Conservation (phyloP, 495 filamentous ascomycete species). For the Penicillium roqueforti region DNA sequence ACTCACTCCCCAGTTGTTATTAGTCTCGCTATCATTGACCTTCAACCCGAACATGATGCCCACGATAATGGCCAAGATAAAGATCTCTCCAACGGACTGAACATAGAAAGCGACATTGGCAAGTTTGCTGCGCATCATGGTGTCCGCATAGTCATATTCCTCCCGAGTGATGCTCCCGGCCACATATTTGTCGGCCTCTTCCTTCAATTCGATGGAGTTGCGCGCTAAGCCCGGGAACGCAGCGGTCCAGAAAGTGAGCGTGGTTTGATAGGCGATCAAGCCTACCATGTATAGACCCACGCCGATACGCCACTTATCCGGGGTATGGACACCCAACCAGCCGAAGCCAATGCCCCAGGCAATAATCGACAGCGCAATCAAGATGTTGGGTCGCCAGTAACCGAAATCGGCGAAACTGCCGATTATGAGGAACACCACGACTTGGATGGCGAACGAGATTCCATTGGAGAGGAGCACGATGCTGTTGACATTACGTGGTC, state of each 20-base stretch:
- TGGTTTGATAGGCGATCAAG: conserved; percentile 62
- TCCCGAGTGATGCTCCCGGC: conserved; percentile 51
- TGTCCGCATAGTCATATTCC: conserved; percentile 59
- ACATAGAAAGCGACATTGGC: conserved; percentile 60
- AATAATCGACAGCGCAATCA: conserved; percentile 54
- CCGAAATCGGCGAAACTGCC: conserved; percentile 59
- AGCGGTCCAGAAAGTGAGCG: conserved; percentile 64
- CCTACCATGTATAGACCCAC: conserved; percentile 60
- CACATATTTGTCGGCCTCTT: conserved; percentile 49
- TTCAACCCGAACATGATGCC: conserved; percentile 59
- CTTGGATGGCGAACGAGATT: conserved; percentile 60
- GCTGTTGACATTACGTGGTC: conserved; percentile 51
- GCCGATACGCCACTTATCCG: conserved; percentile 52
- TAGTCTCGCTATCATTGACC: conserved; percentile 52
- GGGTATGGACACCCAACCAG: conserved; percentile 57
- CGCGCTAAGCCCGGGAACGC: conserved; percentile 60
- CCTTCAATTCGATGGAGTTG: conserved; percentile 51
- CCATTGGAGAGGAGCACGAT: conserved; percentile 61
- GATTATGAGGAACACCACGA: conserved; percentile 55
- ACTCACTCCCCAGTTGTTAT: conserved; percentile 63
- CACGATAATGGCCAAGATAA: conserved; percentile 59
- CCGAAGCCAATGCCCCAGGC: conserved; percentile 60
- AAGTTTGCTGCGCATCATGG: conserved; percentile 56
- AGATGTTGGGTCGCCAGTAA: conserved; percentile 57
- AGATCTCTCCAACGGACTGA: conserved; percentile 55